Conservation (phyloP, 805 yeast species). For the Candida vaughaniae region DNA sequence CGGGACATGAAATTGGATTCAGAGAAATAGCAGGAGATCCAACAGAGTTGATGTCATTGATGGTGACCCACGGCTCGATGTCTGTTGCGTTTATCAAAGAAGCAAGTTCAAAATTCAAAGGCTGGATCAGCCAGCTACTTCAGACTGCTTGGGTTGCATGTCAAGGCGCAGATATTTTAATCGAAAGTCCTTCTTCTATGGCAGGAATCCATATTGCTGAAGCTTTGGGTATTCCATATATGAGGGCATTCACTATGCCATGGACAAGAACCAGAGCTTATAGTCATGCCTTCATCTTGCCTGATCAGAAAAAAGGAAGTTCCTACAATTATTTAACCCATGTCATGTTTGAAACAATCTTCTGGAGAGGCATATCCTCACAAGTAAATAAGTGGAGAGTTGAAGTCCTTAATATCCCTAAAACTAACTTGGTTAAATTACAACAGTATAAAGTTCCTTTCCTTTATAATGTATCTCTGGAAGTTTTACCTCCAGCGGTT, state of each 20-base stretch:
- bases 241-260: conserved; percentile 97
- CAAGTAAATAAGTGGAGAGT: conserved; percentile 89
- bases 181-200: conserved; percentile 97
- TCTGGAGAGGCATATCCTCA: conserved; percentile 88
- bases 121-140: conserved; percentile 79
- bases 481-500: conserved; percentile 86
- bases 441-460: conserved; percentile 84
- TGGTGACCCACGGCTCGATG: conserved; percentile 89
- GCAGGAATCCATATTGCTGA: conserved; percentile 95
- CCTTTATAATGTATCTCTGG: conserved; percentile 83
- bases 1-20: conserved; percentile 63
- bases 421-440: conserved; percentile 67
- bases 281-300: conserved; percentile 94
- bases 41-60: conserved; percentile 82
- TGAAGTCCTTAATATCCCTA: conserved; percentile 58
- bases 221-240: conserved; percentile 83
- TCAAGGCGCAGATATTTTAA: conserved; percentile 74
- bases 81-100: conserved; percentile 80
- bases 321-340: conserved; percentile 90
- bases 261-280: conserved; percentile 96
- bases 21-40: conserved; percentile 88
- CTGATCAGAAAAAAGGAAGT: conserved; percentile 91
- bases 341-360: conserved; percentile 86
- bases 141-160: conserved; percentile 83
- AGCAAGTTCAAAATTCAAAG: conserved; percentile 73